Evolutionary conservation across 2,329 filamentous ascomycete species (phyloP), one percentile per base, ranked within the genome.

Genomic region (Berkeleyomyces rouxiae): DNA sequence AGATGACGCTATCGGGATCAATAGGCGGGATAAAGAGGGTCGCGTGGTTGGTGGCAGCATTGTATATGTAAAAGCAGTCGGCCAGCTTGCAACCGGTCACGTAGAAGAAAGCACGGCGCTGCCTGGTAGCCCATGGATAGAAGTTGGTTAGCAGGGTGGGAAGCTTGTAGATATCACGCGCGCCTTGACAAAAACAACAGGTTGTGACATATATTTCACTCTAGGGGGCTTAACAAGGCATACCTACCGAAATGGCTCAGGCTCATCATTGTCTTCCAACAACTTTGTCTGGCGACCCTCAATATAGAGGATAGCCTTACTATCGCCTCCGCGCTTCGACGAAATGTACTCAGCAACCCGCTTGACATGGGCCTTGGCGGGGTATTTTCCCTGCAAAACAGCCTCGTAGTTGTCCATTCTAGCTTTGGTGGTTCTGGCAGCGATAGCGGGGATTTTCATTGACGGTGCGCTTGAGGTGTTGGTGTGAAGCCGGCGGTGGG

Each of bases 61-160:
- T 86, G 77, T 96, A 96, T 63, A 86, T 81, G 65, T 90, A 81
- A 71, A 85, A 85, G 69, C 86, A 86, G 73, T 96, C 90, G 64
- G 91, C 82, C 39, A 95, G 79, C 66, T 84, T 80, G 70, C 78
- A 95, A 68, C 93, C 93, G 33, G 89, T 92, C 53, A 97, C 79
- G 74, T 99, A 99, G 81, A 88, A 96, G 77, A 99, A 99, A 73
- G 84, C 88, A 62, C 93, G 86, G 66, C 91, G 88, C 75, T 96
- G 91, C 67, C 89, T 90, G 67, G 23, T n/a, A 59, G 2, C 5
- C 10, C 47, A 10, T 3, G 11, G 42, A 31, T 6, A 7, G 36
- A 23, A 23, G n/a, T n/a, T 7, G 7, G 47, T 51, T 51, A 51
- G 47, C 47, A 6, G 31, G 47, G 6, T 16, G 31, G 4, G 47